Conservation (phyloP, 129 eudicot species). For the Calendula officinalis region DNA sequence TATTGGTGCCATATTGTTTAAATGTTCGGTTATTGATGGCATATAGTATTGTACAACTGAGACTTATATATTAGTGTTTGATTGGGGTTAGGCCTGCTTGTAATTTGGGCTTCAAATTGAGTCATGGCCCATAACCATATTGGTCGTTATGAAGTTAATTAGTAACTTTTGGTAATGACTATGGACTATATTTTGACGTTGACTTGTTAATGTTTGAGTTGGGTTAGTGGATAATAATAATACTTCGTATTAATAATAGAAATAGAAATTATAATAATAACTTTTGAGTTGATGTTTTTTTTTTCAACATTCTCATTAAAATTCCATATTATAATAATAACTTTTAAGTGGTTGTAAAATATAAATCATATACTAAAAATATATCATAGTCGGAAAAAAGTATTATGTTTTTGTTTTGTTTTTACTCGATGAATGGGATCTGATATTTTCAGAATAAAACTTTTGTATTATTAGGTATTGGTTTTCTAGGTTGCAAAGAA, state of each 20-base stretch:
- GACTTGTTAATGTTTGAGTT: no score
- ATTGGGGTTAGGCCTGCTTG: conserved; percentile 1
- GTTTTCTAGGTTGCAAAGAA: conserved; percentile 25
- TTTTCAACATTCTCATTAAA: no score
- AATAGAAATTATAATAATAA: no score
- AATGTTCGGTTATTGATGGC: no score
- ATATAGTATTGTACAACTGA: no score
- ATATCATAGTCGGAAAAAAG: neutral
- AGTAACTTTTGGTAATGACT: neutral
- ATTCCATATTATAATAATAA: no score
- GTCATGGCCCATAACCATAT: neutral
- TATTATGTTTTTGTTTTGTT: neutral
- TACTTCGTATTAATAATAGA: no score
- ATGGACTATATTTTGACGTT: neutral
- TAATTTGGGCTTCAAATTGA: neutral
- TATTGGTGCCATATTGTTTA: no score
- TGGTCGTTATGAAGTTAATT: neutral
- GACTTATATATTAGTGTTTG: no score
- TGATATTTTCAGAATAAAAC: conserved; percentile 17
- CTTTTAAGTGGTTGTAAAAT: no score
- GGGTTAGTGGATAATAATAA: no score
- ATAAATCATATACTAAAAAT: neutral
- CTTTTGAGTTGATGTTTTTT: no score
- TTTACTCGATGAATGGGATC: neutral
- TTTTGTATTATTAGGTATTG: conserved; percentile 32